phyloP scores from a whole-genome alignment of 148 eudicot species.

The Rhododendron molle region DNA sequence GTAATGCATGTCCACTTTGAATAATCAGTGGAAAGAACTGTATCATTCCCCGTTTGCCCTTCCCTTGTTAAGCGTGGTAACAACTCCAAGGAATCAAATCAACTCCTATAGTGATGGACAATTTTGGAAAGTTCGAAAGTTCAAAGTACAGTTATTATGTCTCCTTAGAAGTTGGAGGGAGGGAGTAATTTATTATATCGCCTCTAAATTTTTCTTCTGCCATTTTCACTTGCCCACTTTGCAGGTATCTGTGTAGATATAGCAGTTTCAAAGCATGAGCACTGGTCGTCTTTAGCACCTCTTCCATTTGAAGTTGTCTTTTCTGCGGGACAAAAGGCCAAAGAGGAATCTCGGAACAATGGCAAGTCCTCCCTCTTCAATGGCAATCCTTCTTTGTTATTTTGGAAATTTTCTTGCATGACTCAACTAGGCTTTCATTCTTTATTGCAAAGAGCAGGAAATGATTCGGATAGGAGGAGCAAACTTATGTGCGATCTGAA shows the following conservation, averaged over 20 bases:
- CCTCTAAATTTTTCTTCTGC: slow-evolving; percentile 7
- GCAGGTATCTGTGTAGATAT: slow-evolving; percentile 90
- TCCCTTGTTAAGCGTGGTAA: not conserved
- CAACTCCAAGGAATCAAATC: not conserved
- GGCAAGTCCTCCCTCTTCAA: slow-evolving; percentile 34
- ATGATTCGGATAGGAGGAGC: slow-evolving; percentile 49
- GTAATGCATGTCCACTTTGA: too few relatives aligned
- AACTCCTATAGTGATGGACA: not conserved
- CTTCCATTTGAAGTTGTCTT: slow-evolving; percentile 93
- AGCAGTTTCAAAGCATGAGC: slow-evolving; percentile 76
- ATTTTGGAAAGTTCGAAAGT: not conserved
- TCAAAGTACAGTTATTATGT: not conserved
- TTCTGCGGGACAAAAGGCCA: slow-evolving; percentile 97
- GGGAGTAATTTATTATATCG: not conserved
- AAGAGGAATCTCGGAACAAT: slow-evolving; percentile 66
- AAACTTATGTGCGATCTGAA: slow-evolving; percentile 59
- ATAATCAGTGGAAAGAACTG: not conserved
- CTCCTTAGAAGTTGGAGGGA: not conserved
- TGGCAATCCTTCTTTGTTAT: not conserved
- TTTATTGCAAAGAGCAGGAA: slow-evolving; percentile 39
- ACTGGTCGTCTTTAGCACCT: slow-evolving; percentile 96
- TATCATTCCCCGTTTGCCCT: not conserved
- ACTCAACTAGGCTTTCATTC: slow-evolving; percentile 6
- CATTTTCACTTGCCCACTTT: slow-evolving; percentile 3
- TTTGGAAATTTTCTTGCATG: slow-evolving; percentile 6